Base-by-base conservation (phyloP, 2,329 filamentous ascomycete genomes). In the Paracamarosporium sp. region DNA sequence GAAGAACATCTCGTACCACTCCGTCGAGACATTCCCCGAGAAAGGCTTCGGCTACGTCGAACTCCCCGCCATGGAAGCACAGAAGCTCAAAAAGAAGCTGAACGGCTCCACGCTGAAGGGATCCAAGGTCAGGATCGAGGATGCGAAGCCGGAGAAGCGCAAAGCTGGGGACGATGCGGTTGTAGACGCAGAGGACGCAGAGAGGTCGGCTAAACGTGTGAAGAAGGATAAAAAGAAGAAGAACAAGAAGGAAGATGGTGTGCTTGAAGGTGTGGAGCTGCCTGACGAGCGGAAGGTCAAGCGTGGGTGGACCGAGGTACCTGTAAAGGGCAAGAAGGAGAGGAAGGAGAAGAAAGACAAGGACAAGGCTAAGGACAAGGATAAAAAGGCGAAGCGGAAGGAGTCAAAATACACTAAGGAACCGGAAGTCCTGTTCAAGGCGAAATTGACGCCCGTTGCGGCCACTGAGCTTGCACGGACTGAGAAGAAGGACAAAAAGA, bases 1-100 rank as follows among this genome's bases (percentile, higher is more conserved):
- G 20, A 87, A 87, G 60, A 91, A 93, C 72, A 86, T 97, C 51
- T 97, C 93, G n/a, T 97, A 90, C 78, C 94, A 98, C 77, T 82
- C 83, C 5, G 80, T 97, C 64, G 86, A 92, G 71, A 93, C 93
- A 0, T 97, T 96, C 62, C 94, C 94, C 13, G 95, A 99, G 64
- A 90, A 87, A 73, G 89, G 86, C 52, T 99, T 92, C 86, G 95
- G 94, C 55, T 99, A 91, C 79, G 82, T 98, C 58, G 93, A 96
- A 45, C 79, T 99, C 35, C 93, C 93, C 0, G 79, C 75, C 3
- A 86, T 87, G 77, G 93, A 96, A 64, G 95, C 94, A 9, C 90
- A 94, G n/a, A 96, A 93, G 76, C 79, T 98, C 53, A 92, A 89
- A 80, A 94, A 90, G 79, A 98, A 95, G 80, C 84, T 98, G 48